Evolutionary conservation across 1,139 yeast genomes (phyloP).

Genomic region (Diutina neorugosa): DNA sequence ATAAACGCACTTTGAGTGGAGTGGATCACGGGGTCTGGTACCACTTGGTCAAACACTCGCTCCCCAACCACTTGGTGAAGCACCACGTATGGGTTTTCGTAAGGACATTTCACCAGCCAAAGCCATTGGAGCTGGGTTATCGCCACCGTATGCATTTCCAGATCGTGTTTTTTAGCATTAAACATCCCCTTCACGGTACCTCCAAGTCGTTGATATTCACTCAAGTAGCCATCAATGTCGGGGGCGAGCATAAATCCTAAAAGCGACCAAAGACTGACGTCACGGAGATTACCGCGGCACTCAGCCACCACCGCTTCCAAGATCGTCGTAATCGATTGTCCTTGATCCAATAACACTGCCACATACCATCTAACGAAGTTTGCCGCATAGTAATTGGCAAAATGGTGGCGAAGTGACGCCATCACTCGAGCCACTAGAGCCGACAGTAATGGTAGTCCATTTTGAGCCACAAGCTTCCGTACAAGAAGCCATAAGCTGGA

Average conservation of each 20-base stretch:
- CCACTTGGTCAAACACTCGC: not conserved
- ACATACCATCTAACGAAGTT: constrained; percentile 20
- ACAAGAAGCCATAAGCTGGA: constrained; percentile 28
- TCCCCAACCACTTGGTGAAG: not conserved
- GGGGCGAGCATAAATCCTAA: constrained; percentile 6
- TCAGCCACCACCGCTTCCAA: constrained; percentile 5
- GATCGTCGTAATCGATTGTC: constrained; percentile 4
- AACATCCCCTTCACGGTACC: not conserved
- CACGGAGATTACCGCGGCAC: constrained; percentile 17
- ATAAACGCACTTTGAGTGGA: not conserved
- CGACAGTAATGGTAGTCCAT: constrained; percentile 5
- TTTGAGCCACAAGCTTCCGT: constrained; percentile 17
- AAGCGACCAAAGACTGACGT: constrained; percentile 24
- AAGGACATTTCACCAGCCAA: constrained; percentile 12
- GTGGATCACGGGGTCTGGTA: not conserved
- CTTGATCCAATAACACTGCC: constrained; percentile 6
- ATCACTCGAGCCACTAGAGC: constrained; percentile 13
- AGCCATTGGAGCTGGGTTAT: constrained; percentile 13
- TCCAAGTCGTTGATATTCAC: constrained; percentile 12
- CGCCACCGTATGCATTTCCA: not conserved
- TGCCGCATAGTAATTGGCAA: constrained; percentile 31
- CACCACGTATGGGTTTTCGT: constrained; percentile 1
- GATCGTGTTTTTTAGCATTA: not conserved
- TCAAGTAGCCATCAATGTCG: constrained; percentile 7
- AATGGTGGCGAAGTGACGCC: constrained; percentile 23